These are phyloP conservation scores for Cinchona pubescens DNA, from an alignment of 257 asterid species.

Conservation along the genomic window DNA sequence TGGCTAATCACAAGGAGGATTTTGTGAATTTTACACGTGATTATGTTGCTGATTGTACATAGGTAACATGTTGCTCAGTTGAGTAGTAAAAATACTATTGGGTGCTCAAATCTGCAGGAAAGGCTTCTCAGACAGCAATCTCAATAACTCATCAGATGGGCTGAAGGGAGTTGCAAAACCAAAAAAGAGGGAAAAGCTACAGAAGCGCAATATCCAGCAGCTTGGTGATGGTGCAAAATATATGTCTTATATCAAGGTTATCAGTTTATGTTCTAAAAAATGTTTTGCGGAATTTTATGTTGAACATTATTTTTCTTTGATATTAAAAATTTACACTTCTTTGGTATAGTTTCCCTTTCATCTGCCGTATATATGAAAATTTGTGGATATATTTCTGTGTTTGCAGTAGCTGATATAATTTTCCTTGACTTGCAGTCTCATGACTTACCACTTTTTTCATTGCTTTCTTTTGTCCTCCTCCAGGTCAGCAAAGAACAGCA, in stretches of 20 bases:
- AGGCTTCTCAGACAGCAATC: slow-evolving; percentile 40
- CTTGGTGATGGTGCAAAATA: slow-evolving; percentile 74
- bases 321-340: background rate
- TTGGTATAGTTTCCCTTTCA: background rate
- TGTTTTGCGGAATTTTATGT: slow-evolving; percentile 9
- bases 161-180: slow-evolving; percentile 37
- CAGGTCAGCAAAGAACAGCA: slow-evolving; percentile 95
- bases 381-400: background rate
- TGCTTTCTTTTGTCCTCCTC: slow-evolving; percentile 11
- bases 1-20: no score
- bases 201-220: slow-evolving; percentile 60
- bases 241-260: slow-evolving; percentile 94
- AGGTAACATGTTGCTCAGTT: slow-evolving; percentile 8
- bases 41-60: slow-evolving; percentile 5
- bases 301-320: slow-evolving; percentile 10
- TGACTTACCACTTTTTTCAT: background rate
- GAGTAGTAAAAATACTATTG: slow-evolving; percentile 10
- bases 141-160: slow-evolving; percentile 47
- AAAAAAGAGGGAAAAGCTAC: slow-evolving; percentile 52
- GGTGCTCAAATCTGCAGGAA: slow-evolving; percentile 46
- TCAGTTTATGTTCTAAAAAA: background rate
- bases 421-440: background rate
- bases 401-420: slow-evolving; percentile 1
- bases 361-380: background rate
- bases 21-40: no score